Evolutionary conservation across 2,329 filamentous ascomycete genomes (phyloP), one percentile per base, ranked within the genome.

Genomic region (Aspergillus candidus): DNA sequence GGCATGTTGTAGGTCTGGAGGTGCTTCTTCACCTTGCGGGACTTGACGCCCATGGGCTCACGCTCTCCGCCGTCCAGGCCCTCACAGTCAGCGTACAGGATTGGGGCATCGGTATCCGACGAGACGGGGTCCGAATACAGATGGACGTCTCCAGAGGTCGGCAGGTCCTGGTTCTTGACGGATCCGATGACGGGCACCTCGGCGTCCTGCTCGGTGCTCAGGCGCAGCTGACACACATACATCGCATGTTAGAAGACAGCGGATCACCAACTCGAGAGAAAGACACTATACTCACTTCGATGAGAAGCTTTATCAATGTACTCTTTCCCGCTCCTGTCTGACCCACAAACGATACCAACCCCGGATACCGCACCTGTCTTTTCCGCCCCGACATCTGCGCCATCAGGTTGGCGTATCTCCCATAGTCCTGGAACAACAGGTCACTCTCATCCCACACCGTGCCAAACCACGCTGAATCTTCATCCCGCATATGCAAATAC

Each of bases 1-100:
- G 38, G 38, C 7, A 33, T 11, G 13, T 18, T 12, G 11, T 40
- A 17, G n/a, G 30, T n/a, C 12, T 13, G n/a, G 6, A 40, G 27
- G 11, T 32, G 30, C 12, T 18, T 32, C 29, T 12, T 32, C 13
- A 14, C 18, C 15, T 18, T 33, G 29, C 11, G 31, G n/a, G 14
- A 33, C 18, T 18, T 33, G 15, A 40, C 38, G 4, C 38, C 38
- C 38, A 40, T 40, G 12, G 38, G 38, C 27, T 32, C 38, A n/a
- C 38, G 22, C 29, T 40, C 38, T 5, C 38, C 38, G 14, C 38
- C 38, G n/a, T 40, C 38, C 6, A 40, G 38, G 13, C 38, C 38
- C 15, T 40, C 38, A 22, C 38, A 40, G 38, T 40, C 38, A n/a
- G 38, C 38, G 11, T 40, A 40, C 1, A 40, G 15, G 14, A 33